Evolutionary conservation across 306 rosid species (phyloP), one percentile per base, ranked within the genome.

Genomic region (Castanea mollissima): DNA sequence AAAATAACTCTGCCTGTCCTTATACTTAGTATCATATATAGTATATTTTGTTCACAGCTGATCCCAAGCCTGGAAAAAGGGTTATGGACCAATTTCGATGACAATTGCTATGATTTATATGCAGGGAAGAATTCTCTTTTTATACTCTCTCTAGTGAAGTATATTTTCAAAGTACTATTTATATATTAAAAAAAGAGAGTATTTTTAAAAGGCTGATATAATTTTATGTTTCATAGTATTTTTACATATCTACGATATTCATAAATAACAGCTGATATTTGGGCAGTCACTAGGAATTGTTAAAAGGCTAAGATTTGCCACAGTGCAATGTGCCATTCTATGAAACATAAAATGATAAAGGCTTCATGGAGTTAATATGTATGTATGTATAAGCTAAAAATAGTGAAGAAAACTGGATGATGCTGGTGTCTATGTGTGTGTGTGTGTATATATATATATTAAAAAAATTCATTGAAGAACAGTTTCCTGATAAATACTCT

Each of bases 401-500:
- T 21, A 9, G 64, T 10, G 64, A 8, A 59, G 65, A 23, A 13
- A 63, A 63, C 31, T 29, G 21, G 41, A 27, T 63, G 19, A 35
- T 8, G 31, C 19, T 34, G 6, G 19, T 63, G 69, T 16, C 12
- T 63, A 2, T 27, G 6, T 69, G 18, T 16, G 23, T 16, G 11
- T 38, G 0, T 38, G 0, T 35, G 1, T 35, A 25, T 25, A 25
- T 25, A 6, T 41, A 2, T 41, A 0, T 41, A 7, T 41, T 0
- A 2, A 41, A 8, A 41, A 20, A 13, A 55, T 29, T 59, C 31
- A 15, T 51, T 19, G 29, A 74, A 79, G 35, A 11, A 19, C 46
- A 27, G 67, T 29, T 78, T 23, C 9, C 14, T 60, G n/a, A 64
- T 60, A 67, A 58, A 49, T 59, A 8, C 79, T 35, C 41, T 78